phyloP scores from a whole-genome alignment of 495 filamentous ascomycete genomes.

The Trichocladium antarcticum region DNA sequence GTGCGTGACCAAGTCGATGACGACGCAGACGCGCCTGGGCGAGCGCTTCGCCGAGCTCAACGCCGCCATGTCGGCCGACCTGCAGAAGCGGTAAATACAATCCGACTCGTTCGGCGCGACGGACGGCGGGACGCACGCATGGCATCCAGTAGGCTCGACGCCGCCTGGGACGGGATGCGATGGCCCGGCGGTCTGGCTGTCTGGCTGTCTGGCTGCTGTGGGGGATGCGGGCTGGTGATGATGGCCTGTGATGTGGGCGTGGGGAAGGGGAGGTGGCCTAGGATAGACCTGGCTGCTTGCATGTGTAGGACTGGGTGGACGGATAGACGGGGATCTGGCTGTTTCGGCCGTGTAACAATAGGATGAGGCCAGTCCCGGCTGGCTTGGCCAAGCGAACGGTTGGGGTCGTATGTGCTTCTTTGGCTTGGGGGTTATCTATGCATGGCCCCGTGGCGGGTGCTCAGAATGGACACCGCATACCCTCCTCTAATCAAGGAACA shows the following conservation, averaged over 20 bases:
- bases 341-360: not conserved
- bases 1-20: slow-evolving; percentile 92
- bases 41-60: slow-evolving; percentile 94
- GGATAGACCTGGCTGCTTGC: not conserved
- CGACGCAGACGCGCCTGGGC: slow-evolving; percentile 71
- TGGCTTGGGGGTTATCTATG: not conserved
- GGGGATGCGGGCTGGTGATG: too few species aligned
- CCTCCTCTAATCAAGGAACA: not conserved
- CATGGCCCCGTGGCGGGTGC: not conserved
- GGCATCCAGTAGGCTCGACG: too few species aligned
- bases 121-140: too few species aligned
- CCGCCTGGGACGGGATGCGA: too few species aligned
- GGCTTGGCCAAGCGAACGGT: not conserved
- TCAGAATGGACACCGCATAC: not conserved
- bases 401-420: not conserved
- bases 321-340: not conserved
- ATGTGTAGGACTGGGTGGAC: not conserved
- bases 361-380: not conserved
- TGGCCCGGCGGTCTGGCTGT: too few species aligned
- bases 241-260: too few species aligned
- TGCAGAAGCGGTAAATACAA: slow-evolving; percentile 30
- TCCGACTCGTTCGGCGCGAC: too few species aligned
- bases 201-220: too few species aligned
- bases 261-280: not conserved
- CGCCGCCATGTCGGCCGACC: slow-evolving; percentile 64